Percentiles rank a stretch among this genome's conserved stretches.
Evolutionary conservation across 345 rosid genomes (phyloP).

Genomic region (Populus tremula): DNA sequence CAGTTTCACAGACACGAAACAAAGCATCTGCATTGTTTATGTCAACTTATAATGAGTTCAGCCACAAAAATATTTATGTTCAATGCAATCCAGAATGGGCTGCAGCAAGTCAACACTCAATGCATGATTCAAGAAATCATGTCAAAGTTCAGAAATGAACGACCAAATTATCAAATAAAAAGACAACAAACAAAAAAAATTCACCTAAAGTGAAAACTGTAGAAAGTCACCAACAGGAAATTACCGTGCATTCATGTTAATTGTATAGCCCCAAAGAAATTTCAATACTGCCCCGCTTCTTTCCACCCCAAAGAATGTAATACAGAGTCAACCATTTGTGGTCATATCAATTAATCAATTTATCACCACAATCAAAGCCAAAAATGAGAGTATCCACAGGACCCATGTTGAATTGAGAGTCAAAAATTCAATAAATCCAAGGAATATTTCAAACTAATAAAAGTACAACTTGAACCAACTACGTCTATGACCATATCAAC

Average conservation of each 20-base stretch:
- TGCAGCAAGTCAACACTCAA: not conserved
- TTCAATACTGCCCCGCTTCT: not conserved
- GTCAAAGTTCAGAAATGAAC: not conserved
- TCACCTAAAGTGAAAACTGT: not conserved
- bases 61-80: not conserved
- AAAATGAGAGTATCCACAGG: slow-evolving; percentile 17
- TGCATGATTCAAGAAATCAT: not conserved
- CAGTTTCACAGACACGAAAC: not conserved
- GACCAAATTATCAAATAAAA: not conserved
- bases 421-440: slow-evolving; percentile 12
- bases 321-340: slow-evolving; percentile 18
- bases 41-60: not conserved
- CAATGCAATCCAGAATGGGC: not conserved
- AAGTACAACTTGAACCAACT: slow-evolving; percentile 10
- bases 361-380: slow-evolving; percentile 22
- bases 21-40: not conserved
- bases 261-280: not conserved
- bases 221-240: not conserved
- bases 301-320: not conserved
- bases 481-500: slow-evolving; percentile 24
- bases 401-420: slow-evolving; percentile 33
- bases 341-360: not conserved
- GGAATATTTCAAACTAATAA: slow-evolving; percentile 13
- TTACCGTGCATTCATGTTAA: not conserved
- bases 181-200: not conserved